Conservation (phyloP, 2,329 filamentous ascomycete species). For the Aspergillus sp. region DNA sequence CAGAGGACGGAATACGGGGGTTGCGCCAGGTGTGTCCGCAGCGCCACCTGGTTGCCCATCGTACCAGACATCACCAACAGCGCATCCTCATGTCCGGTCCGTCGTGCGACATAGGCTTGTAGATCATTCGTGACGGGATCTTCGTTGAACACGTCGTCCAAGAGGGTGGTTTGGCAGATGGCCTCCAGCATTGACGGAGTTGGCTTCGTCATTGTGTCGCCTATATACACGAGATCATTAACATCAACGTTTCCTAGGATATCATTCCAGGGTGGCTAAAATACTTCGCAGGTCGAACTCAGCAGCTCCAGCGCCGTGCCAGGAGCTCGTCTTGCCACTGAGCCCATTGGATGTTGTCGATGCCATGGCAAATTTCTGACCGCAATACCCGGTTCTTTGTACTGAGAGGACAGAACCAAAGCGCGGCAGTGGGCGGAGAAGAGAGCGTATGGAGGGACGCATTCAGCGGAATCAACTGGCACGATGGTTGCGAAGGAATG, state of each 20-base stretch:
- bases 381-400: conserved; percentile 4
- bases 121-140: conserved; percentile 76
- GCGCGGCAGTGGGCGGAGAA: conserved; percentile 10
- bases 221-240: conserved; percentile 32
- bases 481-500: neutral
- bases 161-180: conserved; percentile 69
- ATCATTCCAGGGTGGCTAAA: conserved; percentile 5
- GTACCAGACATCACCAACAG: conserved; percentile 86
- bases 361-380: conserved; percentile 20
- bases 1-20: conserved; percentile 80
- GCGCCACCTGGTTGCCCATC: conserved; percentile 88
- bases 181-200: conserved; percentile 79
- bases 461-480: conserved; percentile 1
- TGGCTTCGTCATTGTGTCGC: conserved; percentile 72
- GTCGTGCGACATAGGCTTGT: conserved; percentile 69
- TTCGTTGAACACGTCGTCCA: conserved; percentile 82
- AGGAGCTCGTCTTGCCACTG: conserved; percentile 28
- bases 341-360: conserved; percentile 15
- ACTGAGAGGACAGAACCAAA: conserved; percentile 5
- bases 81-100: conserved; percentile 73
- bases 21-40: conserved; percentile 73
- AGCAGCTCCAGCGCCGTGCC: conserved; percentile 50
- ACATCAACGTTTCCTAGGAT: neutral
- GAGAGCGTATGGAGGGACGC: conserved; percentile 12
- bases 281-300: conserved; percentile 57